Base-by-base conservation (phyloP, 2,329 filamentous ascomycete species). In the Catunica adiposa region DNA sequence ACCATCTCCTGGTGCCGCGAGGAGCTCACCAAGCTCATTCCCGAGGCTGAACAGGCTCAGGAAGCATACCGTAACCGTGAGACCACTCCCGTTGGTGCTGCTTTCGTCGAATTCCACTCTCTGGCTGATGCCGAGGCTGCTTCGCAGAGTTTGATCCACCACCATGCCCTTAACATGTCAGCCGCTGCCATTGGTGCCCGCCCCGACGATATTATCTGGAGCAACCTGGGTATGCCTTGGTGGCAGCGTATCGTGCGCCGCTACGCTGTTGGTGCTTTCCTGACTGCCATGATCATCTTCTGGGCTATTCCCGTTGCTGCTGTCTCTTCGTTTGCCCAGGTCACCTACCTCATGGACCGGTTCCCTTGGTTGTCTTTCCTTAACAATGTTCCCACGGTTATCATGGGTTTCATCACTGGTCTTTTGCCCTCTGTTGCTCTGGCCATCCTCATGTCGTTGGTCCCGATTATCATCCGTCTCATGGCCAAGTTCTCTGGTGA, bases 41-140 rank as follows among this genome's bases (percentile, higher is more conserved):
- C 83, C 1, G 75, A 85, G 62, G 78, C 85, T 34, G 77, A 84
- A 57, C 72, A 76, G 51, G 74, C 80, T 9, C 86, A 92, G 66
- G 75, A 73, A 42, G 74, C 77, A 51, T 86, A 90, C 64, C 77
- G 75, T 52, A 70, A 73, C 25, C 80, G 84, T 53, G 76, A 85
- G 40, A 79, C 74, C 48, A 77, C 80, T 59, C 77, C 80, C 60
- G 72, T 88, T 31, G 80, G 83, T 14, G 83, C 88, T 22, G 86
- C 92, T 9, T 98, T 98, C 63, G 82, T 98, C 61, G 89, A 97
- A 66, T 98, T 97, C 64, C 75, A 79, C 59, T 80, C 77, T 1
- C 87, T 95, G 65, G 78, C 84, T 56, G 84, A 86, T 56, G 92
- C 92, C 14, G 89, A 98, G 68, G 76, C 79, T 54, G 90, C 90